A percentile compares a stretch with the other conserved stretches of the same genome.
These are phyloP conservation scores for Catharanthus roseus DNA, from an alignment of 257 asterid species.

Conservation along the genomic window DNA sequence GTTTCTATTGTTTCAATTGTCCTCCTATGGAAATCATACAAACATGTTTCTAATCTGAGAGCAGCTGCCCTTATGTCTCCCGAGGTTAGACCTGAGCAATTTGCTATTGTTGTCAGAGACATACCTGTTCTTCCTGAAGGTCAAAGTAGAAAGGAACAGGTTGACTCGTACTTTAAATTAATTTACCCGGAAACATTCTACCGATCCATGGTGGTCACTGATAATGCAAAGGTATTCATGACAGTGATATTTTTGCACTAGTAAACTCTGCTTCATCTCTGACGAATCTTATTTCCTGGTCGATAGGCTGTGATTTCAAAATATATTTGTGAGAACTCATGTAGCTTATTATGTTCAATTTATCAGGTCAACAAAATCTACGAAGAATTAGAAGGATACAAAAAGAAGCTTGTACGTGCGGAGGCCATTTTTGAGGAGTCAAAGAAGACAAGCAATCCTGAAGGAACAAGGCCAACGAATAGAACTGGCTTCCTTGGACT, in stretches of 20 bases:
- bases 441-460: constrained; percentile 42
- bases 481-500: constrained; percentile 76
- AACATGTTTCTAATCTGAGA: constrained; percentile 55
- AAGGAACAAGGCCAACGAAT: constrained; percentile 59
- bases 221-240: constrained; percentile 49
- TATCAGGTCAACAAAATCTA: constrained; percentile 66
- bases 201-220: constrained; percentile 73
- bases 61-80: constrained; percentile 78
- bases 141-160: constrained; percentile 75
- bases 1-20: constrained; percentile 56
- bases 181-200: constrained; percentile 84
- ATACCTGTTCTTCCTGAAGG: constrained; percentile 50
- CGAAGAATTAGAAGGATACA: constrained; percentile 62
- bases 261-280: not conserved
- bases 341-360: not conserved
- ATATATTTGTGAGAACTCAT: not conserved
- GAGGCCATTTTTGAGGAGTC: constrained; percentile 58
- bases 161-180: constrained; percentile 63
- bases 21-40: constrained; percentile 83
- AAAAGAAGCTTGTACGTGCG: constrained; percentile 73
- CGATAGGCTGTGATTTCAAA: not conserved
- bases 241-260: not conserved
- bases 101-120: constrained; percentile 78
- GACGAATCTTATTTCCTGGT: not conserved
- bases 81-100: constrained; percentile 62